Percentiles rank a stretch among this genome's conserved stretches.
phyloP scores from a whole-genome alignment of 257 asterid genomes.

The Ehretia macrophylla region DNA sequence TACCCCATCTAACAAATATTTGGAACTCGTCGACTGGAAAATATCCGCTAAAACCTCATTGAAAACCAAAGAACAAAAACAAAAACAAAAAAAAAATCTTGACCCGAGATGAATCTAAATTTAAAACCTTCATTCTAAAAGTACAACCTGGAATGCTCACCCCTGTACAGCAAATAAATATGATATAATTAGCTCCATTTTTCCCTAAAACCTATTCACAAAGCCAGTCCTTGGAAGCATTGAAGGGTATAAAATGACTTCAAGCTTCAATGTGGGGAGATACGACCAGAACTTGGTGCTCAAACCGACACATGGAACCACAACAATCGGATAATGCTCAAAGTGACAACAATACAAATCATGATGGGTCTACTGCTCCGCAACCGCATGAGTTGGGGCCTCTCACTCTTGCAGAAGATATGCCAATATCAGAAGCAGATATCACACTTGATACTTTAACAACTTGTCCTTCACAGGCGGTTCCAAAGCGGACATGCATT shows the following conservation, averaged over 20 bases:
- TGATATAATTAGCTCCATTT: slow-evolving; percentile 10
- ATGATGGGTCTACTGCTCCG: too few relatives aligned
- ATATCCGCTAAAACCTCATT: background rate
- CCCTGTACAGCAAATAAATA: slow-evolving; percentile 27
- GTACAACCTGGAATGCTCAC: background rate
- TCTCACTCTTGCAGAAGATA: too few relatives aligned
- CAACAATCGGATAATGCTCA: slow-evolving; percentile 17
- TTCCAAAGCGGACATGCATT: slow-evolving; percentile 80
- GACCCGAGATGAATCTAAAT: background rate
- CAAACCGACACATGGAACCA: background rate
- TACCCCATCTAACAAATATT: background rate
- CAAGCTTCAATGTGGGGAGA: slow-evolving; percentile 13
- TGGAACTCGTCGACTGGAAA: background rate
- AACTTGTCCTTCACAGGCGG: slow-evolving; percentile 69
- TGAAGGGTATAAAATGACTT: slow-evolving; percentile 19
- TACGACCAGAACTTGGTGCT: slow-evolving; percentile 6
- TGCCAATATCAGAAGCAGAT: background rate
- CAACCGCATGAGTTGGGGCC: too few relatives aligned
- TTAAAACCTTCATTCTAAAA: slow-evolving; percentile 7
- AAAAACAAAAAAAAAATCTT: too few relatives aligned
- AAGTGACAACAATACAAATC: background rate
- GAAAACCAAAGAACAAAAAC: too few relatives aligned
- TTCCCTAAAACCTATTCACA: slow-evolving; percentile 2
- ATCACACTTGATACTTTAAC: slow-evolving; percentile 47
- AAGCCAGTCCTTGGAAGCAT: slow-evolving; percentile 4